Evolutionary conservation across 345 rosid genomes (phyloP), one percentile per base, ranked within the genome.

Genomic region (Diplotaxis tenuifolia): DNA sequence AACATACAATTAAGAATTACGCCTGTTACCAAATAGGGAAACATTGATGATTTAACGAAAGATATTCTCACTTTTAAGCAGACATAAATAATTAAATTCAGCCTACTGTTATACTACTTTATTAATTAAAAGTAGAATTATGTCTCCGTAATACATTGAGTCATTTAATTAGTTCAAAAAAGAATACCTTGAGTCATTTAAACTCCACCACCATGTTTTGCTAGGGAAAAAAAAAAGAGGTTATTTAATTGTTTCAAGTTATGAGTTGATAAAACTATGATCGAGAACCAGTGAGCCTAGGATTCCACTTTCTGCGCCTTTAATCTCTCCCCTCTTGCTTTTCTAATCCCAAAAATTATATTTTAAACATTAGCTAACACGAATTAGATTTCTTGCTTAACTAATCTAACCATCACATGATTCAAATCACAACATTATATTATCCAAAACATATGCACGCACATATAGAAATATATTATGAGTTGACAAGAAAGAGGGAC

Each of bases 391-490:
- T 72, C 71, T 28, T 58, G 50, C 15, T 58, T 58, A 65, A 14
- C 56, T 16, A 12, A 28, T 14, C 71, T 9, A 56, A 49, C 71
- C 32, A 73, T 73, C 65, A 56, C 71, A 67, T n/a, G n/a, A n/a
- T n/a, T n/a, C n/a, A n/a, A n/a, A n/a, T 59, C 66, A 36, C 19
- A 61, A 54, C 57, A 64, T 57, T 67, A 36, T 57, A 65, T 29
- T 66, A 47, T 47, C 20, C 54, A 67, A 74, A 56, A 23, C 18
- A 52, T 14, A 66, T 57, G 62, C 73, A 67, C 62, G 78, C 68
- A 55, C 40, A 32, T 67, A 19, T 36, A 36, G 3, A 38, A 23
- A 58, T 45, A 22, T 65, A 66, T 27, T 2, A 34, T 52, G 28
- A 25, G 1, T 25, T 25, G 28, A 25, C 28, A 25, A 25, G 4